phyloP scores from a whole-genome alignment of 768 basidiomycete species.

The Russula sp. region DNA sequence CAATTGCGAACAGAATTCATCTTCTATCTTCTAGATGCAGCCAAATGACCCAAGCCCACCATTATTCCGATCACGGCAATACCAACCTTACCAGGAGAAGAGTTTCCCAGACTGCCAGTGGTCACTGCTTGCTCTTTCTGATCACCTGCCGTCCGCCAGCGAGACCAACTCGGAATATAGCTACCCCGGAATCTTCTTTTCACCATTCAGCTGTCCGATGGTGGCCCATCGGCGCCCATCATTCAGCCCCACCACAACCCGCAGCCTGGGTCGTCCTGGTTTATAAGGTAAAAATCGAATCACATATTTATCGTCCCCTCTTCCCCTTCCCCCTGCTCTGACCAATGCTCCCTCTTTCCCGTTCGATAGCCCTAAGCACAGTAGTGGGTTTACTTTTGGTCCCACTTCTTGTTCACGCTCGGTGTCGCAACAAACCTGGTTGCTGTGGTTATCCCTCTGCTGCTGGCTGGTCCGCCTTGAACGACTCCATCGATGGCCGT shows the following conservation, averaged over 20 bases:
- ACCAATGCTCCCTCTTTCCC: constrained; percentile 1
- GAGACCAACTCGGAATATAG: not conserved
- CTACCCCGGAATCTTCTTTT: no score
- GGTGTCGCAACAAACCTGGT: constrained; percentile 30
- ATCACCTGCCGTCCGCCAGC: no score
- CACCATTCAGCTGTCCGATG: not conserved
- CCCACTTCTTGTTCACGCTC: not conserved
- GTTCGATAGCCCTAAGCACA: not conserved
- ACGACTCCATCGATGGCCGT: constrained; percentile 19
- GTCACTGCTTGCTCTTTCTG: no score
- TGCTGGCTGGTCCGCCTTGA: constrained; percentile 22
- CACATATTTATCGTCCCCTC: constrained; percentile 34
- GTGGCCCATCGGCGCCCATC: not conserved
- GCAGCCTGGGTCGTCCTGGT: not conserved
- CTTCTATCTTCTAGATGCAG: no score
- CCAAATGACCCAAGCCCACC: no score
- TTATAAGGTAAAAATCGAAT: not conserved
- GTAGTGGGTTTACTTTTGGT: not conserved
- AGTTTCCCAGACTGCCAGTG: not conserved
- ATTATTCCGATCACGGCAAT: not conserved
- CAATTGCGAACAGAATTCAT: no score
- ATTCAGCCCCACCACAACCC: not conserved
- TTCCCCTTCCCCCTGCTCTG: not conserved
- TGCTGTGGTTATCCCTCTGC: constrained; percentile 20
- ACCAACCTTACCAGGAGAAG: no score